phyloP scores from a whole-genome alignment of 805 yeast species.

The Ogataea glucozyma region DNA sequence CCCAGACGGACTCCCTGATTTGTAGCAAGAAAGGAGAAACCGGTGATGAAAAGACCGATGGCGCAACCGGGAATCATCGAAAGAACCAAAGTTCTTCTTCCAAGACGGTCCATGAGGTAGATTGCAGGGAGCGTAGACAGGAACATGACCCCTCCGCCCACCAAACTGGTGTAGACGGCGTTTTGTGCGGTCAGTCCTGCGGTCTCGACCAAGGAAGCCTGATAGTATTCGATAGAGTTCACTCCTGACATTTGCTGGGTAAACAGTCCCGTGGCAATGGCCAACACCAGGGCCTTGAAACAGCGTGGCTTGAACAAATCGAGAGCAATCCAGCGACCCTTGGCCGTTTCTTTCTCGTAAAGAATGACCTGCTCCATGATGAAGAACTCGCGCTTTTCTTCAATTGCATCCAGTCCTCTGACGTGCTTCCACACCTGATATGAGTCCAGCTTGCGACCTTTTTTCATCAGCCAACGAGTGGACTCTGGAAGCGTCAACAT shows the following conservation, averaged over 20 bases:
- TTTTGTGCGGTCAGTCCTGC: conserved; percentile 53
- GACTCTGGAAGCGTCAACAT: conserved; percentile 57
- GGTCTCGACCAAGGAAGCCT: conserved; percentile 52
- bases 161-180: conserved; percentile 64
- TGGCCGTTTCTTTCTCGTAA: conserved; percentile 24
- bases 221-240: conserved; percentile 62
- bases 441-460: conserved; percentile 44
- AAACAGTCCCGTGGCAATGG: conserved; percentile 53
- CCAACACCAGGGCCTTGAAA: conserved; percentile 51
- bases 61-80: conserved; percentile 49
- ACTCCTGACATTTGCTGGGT: conserved; percentile 67
- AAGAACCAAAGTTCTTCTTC: conserved; percentile 57
- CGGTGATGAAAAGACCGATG: conserved; percentile 57
- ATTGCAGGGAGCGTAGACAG: conserved; percentile 62
- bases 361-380: conserved; percentile 38
- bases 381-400: conserved; percentile 46
- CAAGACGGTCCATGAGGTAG: conserved; percentile 57
- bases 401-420: conserved; percentile 45
- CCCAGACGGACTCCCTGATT: conserved; percentile 49
- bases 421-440: conserved; percentile 53
- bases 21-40: conserved; percentile 50
- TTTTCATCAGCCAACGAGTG: conserved; percentile 54
- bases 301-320: conserved; percentile 49
- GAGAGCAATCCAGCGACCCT: conserved; percentile 41
- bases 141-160: conserved; percentile 64